These are phyloP conservation scores for Thyridium curvatum DNA, from an alignment of 2,329 filamentous ascomycete genomes.

Conservation along the genomic window DNA sequence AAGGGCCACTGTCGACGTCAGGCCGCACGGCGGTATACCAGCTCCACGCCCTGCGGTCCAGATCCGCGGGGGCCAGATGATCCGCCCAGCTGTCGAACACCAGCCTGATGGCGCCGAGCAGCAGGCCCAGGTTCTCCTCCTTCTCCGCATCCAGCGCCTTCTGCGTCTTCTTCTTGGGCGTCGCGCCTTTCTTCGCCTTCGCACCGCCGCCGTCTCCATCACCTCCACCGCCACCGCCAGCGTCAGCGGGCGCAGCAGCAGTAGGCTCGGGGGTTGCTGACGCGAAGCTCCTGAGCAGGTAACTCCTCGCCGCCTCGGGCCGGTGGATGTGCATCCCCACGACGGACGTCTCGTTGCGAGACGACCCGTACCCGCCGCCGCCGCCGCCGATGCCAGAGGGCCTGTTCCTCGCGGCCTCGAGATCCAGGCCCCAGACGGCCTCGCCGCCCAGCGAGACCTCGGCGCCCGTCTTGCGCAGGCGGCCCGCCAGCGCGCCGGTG, in stretches of 20 bases:
- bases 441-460: constrained; percentile 39
- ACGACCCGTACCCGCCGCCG: constrained; percentile 15
- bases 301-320: constrained; percentile 60
- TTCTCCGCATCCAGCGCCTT: constrained; percentile 52
- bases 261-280: constrained; percentile 22
- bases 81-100: constrained; percentile 68
- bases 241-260: too few species aligned
- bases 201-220: constrained; percentile 7
- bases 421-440: constrained; percentile 55
- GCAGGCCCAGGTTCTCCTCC: constrained; percentile 60
- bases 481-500: constrained; percentile 46
- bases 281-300: constrained; percentile 54
- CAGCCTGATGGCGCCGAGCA: constrained; percentile 66
- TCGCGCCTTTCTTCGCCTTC: constrained; percentile 10
- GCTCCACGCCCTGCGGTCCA: constrained; percentile 70
- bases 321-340: constrained; percentile 65
- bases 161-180: constrained; percentile 39
- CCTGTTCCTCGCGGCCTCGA: constrained; percentile 41
- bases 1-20: constrained; percentile 65
- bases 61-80: constrained; percentile 55
- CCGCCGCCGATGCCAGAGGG: constrained; percentile 11
- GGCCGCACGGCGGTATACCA: constrained; percentile 79
- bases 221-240: background rate
- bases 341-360: constrained; percentile 22
- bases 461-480: constrained; percentile 34